These are phyloP conservation scores for Skeletonema marinoi DNA, from an alignment of 108 stramenopile species.

Conservation along the genomic window DNA sequence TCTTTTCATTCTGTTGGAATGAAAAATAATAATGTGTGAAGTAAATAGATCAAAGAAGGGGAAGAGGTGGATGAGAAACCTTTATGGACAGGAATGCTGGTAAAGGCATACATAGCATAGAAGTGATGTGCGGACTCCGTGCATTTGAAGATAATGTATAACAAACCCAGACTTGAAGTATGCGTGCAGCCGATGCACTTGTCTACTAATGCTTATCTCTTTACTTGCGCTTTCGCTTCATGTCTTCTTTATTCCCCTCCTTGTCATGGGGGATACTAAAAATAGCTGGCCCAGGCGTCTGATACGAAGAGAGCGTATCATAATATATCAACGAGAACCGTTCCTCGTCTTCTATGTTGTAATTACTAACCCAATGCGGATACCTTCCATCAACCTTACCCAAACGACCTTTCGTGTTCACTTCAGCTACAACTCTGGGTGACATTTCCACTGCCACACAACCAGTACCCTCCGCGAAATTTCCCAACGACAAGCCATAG, in stretches of 20 bases:
- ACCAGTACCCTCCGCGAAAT: constrained; percentile 42
- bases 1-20: too few species aligned
- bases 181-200: too few species aligned
- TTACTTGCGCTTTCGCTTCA: too few species aligned
- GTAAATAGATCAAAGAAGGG: too few species aligned
- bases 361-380: constrained; percentile 46
- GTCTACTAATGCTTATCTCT: too few species aligned
- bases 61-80: too few species aligned
- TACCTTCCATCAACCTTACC: constrained; percentile 52
- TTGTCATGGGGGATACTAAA: constrained; percentile 12
- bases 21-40: too few species aligned
- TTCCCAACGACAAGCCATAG: constrained; percentile 43
- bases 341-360: constrained; percentile 24
- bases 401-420: constrained; percentile 43
- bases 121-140: too few species aligned
- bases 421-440: constrained; percentile 23
- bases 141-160: too few species aligned
- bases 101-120: too few species aligned
- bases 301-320: constrained; percentile 20
- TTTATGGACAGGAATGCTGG: too few species aligned
- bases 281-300: constrained; percentile 34
- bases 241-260: background rate
- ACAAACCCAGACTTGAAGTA: too few species aligned
- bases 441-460: constrained; percentile 38
- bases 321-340: constrained; percentile 45